A percentile compares a stretch with the other conserved stretches of the same genome.
Conservation (phyloP, 2,329 filamentous ascomycete genomes). For the Diplocarpon mali region DNA sequence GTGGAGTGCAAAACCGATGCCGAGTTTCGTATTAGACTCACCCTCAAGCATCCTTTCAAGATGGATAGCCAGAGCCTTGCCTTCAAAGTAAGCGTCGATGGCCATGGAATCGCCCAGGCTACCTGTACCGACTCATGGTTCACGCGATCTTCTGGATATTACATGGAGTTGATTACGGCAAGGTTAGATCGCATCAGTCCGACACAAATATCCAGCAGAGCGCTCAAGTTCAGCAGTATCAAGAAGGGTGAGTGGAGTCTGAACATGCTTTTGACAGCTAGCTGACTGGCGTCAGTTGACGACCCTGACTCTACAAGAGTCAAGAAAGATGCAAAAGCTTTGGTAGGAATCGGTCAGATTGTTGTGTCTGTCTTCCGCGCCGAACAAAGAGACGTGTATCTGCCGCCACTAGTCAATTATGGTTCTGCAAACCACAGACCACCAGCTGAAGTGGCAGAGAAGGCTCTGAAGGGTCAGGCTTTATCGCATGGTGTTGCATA, state of each 20-base stretch:
- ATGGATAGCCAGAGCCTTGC: constrained; percentile 6
- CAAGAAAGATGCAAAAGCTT: constrained; percentile 11
- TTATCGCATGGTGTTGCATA: constrained; percentile 12
- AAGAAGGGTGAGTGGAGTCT: constrained; percentile 4
- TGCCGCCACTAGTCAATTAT: neutral
- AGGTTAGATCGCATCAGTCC: constrained; percentile 7
- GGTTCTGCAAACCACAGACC: neutral
- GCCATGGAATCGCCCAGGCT: constrained; percentile 7
- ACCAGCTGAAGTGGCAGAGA: constrained; percentile 9
- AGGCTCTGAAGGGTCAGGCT: constrained; percentile 9
- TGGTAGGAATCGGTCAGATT: constrained; percentile 13
- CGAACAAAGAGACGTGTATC: neutral
- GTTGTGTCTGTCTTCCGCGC: constrained; percentile 9
- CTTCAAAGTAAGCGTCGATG: constrained; percentile 13
- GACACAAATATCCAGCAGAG: constrained; percentile 4
- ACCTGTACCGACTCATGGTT: constrained; percentile 6
- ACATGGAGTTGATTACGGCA: constrained; percentile 5
- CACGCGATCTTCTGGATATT: neutral
- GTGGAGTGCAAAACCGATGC: constrained; percentile 13
- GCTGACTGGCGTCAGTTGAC: constrained; percentile 9
- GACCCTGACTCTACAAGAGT: constrained; percentile 9
- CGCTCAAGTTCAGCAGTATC: constrained; percentile 12
- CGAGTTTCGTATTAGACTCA: constrained; percentile 12
- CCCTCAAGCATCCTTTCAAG: constrained; percentile 7
- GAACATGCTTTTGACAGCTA: no score